Evolutionary conservation across 345 rosid genomes (phyloP), one percentile per base, ranked within the genome.

Genomic region (Sapria himalayana): DNA sequence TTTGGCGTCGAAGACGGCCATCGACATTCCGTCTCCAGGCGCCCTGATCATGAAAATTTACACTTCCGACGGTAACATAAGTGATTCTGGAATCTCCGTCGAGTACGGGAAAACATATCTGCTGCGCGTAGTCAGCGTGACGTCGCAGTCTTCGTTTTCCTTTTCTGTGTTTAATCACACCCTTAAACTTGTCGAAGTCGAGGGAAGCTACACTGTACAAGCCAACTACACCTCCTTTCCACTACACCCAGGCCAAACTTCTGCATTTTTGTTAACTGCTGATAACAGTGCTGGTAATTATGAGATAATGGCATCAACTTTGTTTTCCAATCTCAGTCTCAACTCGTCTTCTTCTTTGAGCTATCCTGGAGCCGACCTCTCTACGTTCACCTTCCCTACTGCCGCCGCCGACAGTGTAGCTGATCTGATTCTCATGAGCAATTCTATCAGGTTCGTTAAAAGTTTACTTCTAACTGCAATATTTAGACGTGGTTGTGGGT

Each of bases 121-220:
- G 55, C 52, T 70, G 27, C 57, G 72, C 45, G 51, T 70, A 56
- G 65, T 72, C n/a, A 66, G 66, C 9, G 65, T 57, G 4, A 72
- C 72, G 8, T 50, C 22, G 11, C 17, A 22, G 8, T 39, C 25
- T 22, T 59, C 64, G 31, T 55, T 63, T 38, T 59, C 62, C 52
- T 66, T 70, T 43, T 48, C 60, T 52, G 60, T 66, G 45, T 64
- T 62, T 35, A 57, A 63, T 29, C 76, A 70, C 37, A 15, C 16
- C 31, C 48, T 70, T 72, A 37, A 59, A 3, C 31, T 70, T 36
- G 70, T 70, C 8, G 72, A 70, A 54, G 66, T 70, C 20, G 70
- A 70, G 49, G 70, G 72, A 1, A 65, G 72, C 11, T 70, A 66
- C 53, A 60, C 65, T 31, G 51, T 55, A 15, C 66, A 63, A 47